Conservation (phyloP, 1,139 yeast genomes). For the Groenewaldozyma sp. region DNA sequence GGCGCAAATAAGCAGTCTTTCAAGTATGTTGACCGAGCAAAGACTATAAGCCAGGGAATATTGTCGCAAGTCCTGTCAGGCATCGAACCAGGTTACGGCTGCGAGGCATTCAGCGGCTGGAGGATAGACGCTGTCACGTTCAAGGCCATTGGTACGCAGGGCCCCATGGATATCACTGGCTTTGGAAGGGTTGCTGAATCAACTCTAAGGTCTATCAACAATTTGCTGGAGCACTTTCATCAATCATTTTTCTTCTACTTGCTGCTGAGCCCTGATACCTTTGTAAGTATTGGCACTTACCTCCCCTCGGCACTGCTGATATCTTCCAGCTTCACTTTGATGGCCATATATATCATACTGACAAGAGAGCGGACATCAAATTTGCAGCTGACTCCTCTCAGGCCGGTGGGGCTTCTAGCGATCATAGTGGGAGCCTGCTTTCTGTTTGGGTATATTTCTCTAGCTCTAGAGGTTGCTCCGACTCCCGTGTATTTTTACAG, state of each 20-base stretch:
- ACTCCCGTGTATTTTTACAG: constrained; percentile 11
- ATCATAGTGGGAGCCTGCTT: constrained; percentile 10
- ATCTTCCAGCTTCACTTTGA: constrained; percentile 61
- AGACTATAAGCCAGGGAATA: constrained; percentile 56
- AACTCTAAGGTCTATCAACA: constrained; percentile 79
- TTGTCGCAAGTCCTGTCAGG: constrained; percentile 66
- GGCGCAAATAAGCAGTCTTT: constrained; percentile 28
- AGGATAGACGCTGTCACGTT: constrained; percentile 85
- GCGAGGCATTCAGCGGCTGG: constrained; percentile 95
- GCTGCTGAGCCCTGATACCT: constrained; percentile 63
- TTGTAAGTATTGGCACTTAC: constrained; percentile 91
- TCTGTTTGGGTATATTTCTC: constrained; percentile 10
- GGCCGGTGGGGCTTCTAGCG: constrained; percentile 9
- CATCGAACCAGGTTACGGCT: constrained; percentile 48
- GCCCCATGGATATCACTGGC: constrained; percentile 73
- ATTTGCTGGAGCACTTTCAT: constrained; percentile 88
- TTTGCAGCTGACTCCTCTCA: constrained; percentile 13
- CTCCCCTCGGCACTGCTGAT: constrained; percentile 75
- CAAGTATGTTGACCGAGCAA: constrained; percentile 44
- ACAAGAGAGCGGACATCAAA: constrained; percentile 23
- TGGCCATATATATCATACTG: constrained; percentile 54
- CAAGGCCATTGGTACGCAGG: constrained; percentile 50
- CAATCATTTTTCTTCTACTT: constrained; percentile 93
- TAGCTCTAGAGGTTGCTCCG: constrained; percentile 9
- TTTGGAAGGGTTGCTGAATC: constrained; percentile 89